Evolutionary conservation across 352 stramenopile genomes (phyloP), one percentile per base, ranked within the genome.

Genomic region (Blastocystis sp.): DNA sequence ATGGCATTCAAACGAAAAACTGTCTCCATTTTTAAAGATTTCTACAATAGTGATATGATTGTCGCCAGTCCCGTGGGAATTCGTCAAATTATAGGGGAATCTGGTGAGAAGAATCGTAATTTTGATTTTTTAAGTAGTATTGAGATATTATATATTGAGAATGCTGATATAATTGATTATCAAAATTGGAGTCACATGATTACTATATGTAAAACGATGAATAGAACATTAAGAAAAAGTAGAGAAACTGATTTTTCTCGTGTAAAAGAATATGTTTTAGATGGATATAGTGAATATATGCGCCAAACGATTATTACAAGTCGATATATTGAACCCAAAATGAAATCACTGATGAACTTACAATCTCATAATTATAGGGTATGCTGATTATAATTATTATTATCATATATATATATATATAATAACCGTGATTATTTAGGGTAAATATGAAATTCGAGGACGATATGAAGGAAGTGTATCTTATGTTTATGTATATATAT

Each of bases 41-140:
- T 65, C 27, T 65, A 65, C 47, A 58, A 65, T 32, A 58, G 44
- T 5, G 55, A 65, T 24, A 9, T 65, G 1, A 65, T 65, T 33
- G 36, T 65, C 42, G 55, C 55, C 5, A 58, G 43, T 11, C 55
- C 55, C 4, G 43, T 65, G n/a, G 30, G 36, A 0, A 27, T 65
- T 27, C 35, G 36, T 13, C 43, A 58, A 16, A 36, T 65, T 13
- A n/a, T n/a, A n/a, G n/a, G n/a, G n/a, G n/a, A n/a, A n/a, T n/a
- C n/a, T n/a, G n/a, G n/a, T n/a, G 47, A 58, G 24, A 33, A 44
- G 19, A 3, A 37, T 9, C 44, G 41, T 7, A 37, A 37, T 13
- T 62, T 43, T 13, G 55, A 65, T 35, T 65, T 54, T 23, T 18
- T 65, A 4, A 58, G 43, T 4, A 58, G 43, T 13, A 9, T 65